Evolutionary conservation across 2,329 filamentous ascomycete species (phyloP).

Genomic region (Penicillium corylophilum): DNA sequence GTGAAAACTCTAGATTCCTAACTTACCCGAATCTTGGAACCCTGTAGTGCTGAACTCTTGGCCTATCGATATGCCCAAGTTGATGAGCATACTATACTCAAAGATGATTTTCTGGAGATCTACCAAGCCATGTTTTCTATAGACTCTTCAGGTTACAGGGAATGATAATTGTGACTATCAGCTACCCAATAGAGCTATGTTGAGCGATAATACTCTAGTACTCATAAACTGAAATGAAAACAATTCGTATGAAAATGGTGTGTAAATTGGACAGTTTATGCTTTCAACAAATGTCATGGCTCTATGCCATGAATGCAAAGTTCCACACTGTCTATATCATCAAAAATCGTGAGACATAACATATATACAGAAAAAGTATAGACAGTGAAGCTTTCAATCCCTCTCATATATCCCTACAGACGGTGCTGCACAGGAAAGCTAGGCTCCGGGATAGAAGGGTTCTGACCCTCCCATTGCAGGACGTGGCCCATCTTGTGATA

Average conservation of each 20-base stretch:
- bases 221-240: not conserved
- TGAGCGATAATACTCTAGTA: too few relatives aligned
- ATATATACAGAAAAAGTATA: not conserved
- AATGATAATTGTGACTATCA: too few relatives aligned
- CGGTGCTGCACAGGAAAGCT: constrained; percentile 21
- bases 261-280: not conserved
- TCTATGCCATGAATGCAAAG: not conserved
- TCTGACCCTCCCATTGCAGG: constrained; percentile 18
- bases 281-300: not conserved
- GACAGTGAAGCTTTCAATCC: not conserved
- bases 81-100: too few relatives aligned
- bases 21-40: too few relatives aligned
- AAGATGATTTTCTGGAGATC: too few relatives aligned
- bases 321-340: not conserved
- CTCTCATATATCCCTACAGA: constrained; percentile 7
- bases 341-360: not conserved
- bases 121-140: too few relatives aligned
- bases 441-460: constrained; percentile 1
- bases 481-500: constrained; percentile 22
- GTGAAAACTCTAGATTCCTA: too few relatives aligned
- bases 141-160: too few relatives aligned
- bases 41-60: too few relatives aligned
- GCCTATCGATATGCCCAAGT: too few relatives aligned
- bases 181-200: too few relatives aligned
- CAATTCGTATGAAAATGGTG: not conserved